Conservation (phyloP, 2,329 filamentous ascomycete genomes). For the Trichophyton simii region DNA sequence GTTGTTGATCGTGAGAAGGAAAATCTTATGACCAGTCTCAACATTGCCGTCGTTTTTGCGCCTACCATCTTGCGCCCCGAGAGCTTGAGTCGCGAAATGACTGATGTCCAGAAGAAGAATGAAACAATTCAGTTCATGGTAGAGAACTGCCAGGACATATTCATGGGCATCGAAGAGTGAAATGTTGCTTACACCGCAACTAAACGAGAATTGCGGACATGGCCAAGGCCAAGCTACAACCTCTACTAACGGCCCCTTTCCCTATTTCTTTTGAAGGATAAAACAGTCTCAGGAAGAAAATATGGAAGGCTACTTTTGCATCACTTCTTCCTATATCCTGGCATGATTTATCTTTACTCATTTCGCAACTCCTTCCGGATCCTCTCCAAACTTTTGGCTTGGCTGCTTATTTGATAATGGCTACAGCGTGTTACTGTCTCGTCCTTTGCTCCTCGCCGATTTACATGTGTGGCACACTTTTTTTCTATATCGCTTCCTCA, state of each 20-base stretch:
- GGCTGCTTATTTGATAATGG: neutral
- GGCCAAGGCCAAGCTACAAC: neutral
- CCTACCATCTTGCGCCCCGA: conserved; percentile 92
- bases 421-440: neutral
- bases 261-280: neutral
- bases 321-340: neutral
- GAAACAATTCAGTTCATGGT: conserved; percentile 84
- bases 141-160: conserved; percentile 76
- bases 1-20: conserved; percentile 72
- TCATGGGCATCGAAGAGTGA: conserved; percentile 32
- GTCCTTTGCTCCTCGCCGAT: neutral
- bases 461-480: neutral
- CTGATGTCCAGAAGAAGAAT: conserved; percentile 89
- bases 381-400: too few species aligned
- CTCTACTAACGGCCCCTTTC: neutral
- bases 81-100: conserved; percentile 87
- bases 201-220: neutral
- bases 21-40: conserved; percentile 94
- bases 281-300: neutral
- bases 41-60: conserved; percentile 91
- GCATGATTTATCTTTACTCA: neutral
- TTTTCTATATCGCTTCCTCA: neutral
- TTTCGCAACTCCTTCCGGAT: neutral
- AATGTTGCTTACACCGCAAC: neutral
- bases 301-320: neutral